Evolutionary conservation across 176 grass and related monocot species (phyloP).

Genomic region (Metroxylon sagu): DNA sequence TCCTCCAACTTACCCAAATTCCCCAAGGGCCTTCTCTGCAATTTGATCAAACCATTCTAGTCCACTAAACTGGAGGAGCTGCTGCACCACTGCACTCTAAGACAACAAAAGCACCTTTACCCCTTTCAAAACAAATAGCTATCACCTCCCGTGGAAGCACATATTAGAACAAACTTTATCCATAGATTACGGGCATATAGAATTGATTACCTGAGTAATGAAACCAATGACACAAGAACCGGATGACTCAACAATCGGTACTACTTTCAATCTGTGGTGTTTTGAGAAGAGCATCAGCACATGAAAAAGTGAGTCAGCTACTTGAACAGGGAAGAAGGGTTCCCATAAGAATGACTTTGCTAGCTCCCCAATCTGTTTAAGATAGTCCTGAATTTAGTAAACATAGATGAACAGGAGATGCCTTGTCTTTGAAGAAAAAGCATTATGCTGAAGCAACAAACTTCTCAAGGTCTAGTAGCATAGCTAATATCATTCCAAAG

Average conservation of each 20-base stretch:
- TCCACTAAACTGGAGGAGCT: conserved; percentile 49
- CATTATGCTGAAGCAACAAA: too few relatives aligned
- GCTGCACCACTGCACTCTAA: conserved; percentile 39
- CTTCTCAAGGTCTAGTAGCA: too few relatives aligned
- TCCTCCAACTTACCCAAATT: conserved; percentile 27
- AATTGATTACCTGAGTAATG: conserved; percentile 35
- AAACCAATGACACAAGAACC: conserved; percentile 33
- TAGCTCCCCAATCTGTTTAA: conserved; percentile 38
- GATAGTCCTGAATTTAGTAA: conserved; percentile 3
- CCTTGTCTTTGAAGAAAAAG: too few relatives aligned
- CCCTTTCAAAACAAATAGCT: neutral
- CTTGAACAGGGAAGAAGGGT: conserved; percentile 55
- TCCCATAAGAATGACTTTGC: conserved; percentile 43
- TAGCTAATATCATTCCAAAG: too few relatives aligned
- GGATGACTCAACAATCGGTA: conserved; percentile 33
- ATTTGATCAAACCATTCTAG: conserved; percentile 50
- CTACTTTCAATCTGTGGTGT: conserved; percentile 43
- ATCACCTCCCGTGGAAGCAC: neutral
- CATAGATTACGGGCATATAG: neutral
- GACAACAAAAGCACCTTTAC: neutral
- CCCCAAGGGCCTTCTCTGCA: conserved; percentile 30
- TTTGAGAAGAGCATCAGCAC: conserved; percentile 46
- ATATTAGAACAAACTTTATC: too few relatives aligned
- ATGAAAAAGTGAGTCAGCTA: conserved; percentile 42
- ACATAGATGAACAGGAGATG: too few relatives aligned